These are phyloP conservation scores for Cutaneotrichosporon dermatis DNA, from an alignment of 1,284 basidiomycete species.

Conservation along the genomic window DNA sequence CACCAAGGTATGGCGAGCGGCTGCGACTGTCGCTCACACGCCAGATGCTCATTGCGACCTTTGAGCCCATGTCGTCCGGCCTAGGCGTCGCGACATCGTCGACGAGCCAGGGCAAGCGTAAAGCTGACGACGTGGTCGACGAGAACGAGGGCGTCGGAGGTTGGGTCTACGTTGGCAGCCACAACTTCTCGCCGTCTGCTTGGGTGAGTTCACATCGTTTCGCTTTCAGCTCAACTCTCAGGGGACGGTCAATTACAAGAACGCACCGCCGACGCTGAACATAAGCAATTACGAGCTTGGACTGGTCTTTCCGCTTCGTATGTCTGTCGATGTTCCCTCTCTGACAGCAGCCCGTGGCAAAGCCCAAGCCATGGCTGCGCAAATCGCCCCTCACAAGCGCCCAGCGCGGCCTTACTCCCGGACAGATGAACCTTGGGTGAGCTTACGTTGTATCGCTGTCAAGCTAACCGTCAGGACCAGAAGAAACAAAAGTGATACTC, in stretches of 20 bases:
- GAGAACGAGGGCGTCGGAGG: constrained; percentile 30
- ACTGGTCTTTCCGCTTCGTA: constrained; percentile 45
- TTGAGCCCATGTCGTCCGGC: constrained; percentile 29
- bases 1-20: constrained; percentile 36
- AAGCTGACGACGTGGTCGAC: constrained; percentile 24
- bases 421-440: constrained; percentile 42
- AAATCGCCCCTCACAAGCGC: constrained; percentile 40
- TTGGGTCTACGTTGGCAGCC: constrained; percentile 46
- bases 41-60: constrained; percentile 41
- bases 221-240: constrained; percentile 10
- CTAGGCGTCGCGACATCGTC: constrained; percentile 14
- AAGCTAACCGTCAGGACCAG: constrained; percentile 11
- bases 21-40: constrained; percentile 4
- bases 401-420: constrained; percentile 37
- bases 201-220: constrained; percentile 32
- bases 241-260: constrained; percentile 40
- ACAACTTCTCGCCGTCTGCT: constrained; percentile 43
- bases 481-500: constrained; percentile 5
- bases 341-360: constrained; percentile 25
- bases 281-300: constrained; percentile 47
- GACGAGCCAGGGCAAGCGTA: constrained; percentile 25
- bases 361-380: constrained; percentile 28
- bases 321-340: constrained; percentile 4
- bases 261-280: constrained; percentile 28
- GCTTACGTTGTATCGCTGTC: constrained; percentile 5